phyloP scores from a whole-genome alignment of 345 rosid genomes.

The Linum usitatissimum region DNA sequence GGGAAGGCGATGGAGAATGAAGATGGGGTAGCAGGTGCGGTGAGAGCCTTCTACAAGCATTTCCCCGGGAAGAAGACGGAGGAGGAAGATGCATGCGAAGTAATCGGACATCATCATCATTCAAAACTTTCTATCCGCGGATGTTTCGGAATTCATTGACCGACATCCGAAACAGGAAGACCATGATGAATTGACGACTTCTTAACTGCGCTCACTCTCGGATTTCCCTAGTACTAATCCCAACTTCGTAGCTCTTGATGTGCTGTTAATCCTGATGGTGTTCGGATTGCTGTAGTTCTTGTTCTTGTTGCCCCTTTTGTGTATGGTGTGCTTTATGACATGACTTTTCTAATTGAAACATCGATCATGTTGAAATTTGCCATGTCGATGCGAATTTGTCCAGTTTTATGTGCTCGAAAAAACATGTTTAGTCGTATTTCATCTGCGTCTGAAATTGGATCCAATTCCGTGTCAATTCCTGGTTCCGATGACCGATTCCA shows the following conservation, averaged over 20 bases:
- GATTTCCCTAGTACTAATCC: neutral
- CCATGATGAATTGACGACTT: too few species aligned
- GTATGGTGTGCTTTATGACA: neutral
- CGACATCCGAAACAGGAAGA: neutral
- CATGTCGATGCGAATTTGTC: too few species aligned
- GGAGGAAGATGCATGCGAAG: neutral
- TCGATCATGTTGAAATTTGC: too few species aligned
- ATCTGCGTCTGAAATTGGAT: too few species aligned
- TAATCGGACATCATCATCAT: neutral
- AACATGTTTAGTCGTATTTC: too few species aligned
- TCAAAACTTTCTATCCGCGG: conserved; percentile 16
- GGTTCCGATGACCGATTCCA: too few species aligned
- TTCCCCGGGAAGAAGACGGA: conserved; percentile 13
- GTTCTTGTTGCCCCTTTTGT: neutral
- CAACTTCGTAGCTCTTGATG: neutral
- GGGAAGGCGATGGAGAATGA: conserved; percentile 39
- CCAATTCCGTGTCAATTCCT: too few species aligned
- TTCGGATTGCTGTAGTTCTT: neutral
- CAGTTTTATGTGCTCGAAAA: too few species aligned
- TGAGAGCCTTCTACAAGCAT: conserved; percentile 43
- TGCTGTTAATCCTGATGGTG: neutral
- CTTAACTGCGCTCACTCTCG: neutral
- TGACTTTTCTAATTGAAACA: too few species aligned
- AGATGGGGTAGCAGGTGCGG: conserved; percentile 51
- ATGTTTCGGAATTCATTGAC: conserved; percentile 23